These are phyloP conservation scores for Huiozyma naganishii DNA, from an alignment of 805 yeast genomes.

Conservation along the genomic window DNA sequence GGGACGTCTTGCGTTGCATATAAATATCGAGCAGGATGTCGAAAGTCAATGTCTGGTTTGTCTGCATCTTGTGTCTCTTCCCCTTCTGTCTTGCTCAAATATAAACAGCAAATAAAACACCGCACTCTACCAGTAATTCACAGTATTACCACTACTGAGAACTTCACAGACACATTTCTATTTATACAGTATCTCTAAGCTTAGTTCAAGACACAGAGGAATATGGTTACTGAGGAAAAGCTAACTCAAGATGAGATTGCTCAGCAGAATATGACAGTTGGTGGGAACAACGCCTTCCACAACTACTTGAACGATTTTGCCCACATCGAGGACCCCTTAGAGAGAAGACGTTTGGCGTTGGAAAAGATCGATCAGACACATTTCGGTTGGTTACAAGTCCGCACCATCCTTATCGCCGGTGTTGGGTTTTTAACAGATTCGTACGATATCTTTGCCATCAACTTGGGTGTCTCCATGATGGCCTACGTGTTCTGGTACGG, in stretches of 20 bases:
- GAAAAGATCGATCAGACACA: conserved; percentile 72
- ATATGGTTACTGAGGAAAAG: no score
- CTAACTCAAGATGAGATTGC: conserved; percentile 9
- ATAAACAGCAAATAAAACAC: no score
- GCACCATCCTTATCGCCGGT: conserved; percentile 80
- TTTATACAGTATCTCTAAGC: no score
- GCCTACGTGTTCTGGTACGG: conserved; percentile 63
- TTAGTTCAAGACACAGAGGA: no score
- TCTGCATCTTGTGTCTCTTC: no score
- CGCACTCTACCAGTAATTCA: no score
- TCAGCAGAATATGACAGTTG: conserved; percentile 33
- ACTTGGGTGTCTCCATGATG: conserved; percentile 72
- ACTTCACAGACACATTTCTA: no score
- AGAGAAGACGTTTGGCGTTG: conserved; percentile 74
- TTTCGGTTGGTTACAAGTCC: conserved; percentile 74
- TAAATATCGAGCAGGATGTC: no score
- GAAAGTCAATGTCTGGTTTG: no score
- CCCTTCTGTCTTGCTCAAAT: no score
- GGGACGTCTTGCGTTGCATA: no score
- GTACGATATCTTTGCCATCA: conserved; percentile 85
- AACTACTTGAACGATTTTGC: conserved; percentile 72
- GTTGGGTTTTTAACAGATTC: conserved; percentile 91
- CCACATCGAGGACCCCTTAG: conserved; percentile 73
- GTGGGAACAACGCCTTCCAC: conserved; percentile 84
- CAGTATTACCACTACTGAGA: no score